A percentile compares a stretch with the other conserved stretches of the same genome.
These are phyloP conservation scores for Russula compacta DNA, from an alignment of 768 basidiomycete species.

Conservation along the genomic window DNA sequence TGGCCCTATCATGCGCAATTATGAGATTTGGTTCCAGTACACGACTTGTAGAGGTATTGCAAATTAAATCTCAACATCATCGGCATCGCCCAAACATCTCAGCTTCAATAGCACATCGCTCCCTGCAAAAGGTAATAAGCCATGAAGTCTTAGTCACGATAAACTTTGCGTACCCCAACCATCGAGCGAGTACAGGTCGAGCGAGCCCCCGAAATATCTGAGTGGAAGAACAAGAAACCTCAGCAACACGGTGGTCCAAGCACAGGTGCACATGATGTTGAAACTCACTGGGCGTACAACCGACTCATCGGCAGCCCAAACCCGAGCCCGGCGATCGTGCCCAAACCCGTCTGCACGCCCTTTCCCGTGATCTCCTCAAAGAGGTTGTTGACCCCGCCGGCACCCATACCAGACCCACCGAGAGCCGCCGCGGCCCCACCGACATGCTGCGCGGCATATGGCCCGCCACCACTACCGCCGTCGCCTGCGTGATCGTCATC, in stretches of 20 bases:
- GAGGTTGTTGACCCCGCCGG: slow-evolving; percentile 39
- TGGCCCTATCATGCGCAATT: not conserved
- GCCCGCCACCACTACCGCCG: slow-evolving; percentile 40
- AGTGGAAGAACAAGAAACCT: slow-evolving; percentile 8
- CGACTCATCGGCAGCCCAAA: slow-evolving; percentile 81
- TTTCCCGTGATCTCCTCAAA: slow-evolving; percentile 74
- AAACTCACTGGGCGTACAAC: slow-evolving; percentile 51
- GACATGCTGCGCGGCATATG: slow-evolving; percentile 72
- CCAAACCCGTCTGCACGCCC: slow-evolving; percentile 70
- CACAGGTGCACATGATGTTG: not conserved
- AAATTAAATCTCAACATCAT: slow-evolving; percentile 39
- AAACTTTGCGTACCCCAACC: slow-evolving; percentile 57
- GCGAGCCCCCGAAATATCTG: slow-evolving; percentile 79
- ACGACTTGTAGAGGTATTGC: not conserved
- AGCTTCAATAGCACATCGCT: slow-evolving; percentile 48
- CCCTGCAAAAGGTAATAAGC: slow-evolving; percentile 26
- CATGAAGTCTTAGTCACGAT: not conserved
- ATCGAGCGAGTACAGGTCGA: slow-evolving; percentile 73
- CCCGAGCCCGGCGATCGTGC: slow-evolving; percentile 85
- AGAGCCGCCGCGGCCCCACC: slow-evolving; percentile 56
- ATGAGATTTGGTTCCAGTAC: not conserved
- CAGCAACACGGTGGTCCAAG: not conserved
- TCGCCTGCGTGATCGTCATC: slow-evolving; percentile 32
- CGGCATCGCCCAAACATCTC: slow-evolving; percentile 43
- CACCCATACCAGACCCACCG: slow-evolving; percentile 29